phyloP scores from a whole-genome alignment of 441 rosid species.

The Populus hybrid region DNA sequence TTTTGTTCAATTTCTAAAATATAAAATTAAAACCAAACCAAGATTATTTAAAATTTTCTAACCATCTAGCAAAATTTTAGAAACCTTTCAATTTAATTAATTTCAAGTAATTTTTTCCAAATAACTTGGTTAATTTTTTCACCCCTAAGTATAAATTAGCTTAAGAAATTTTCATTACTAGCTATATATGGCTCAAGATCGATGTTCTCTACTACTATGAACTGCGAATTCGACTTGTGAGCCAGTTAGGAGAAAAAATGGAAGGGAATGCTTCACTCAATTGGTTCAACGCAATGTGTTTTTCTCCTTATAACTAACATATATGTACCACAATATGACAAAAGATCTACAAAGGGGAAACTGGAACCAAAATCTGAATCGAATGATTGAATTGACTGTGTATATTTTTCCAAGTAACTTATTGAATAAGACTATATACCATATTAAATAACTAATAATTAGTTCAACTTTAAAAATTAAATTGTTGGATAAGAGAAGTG shows the following conservation, averaged over 20 bases:
- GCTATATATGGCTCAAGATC: too few species aligned
- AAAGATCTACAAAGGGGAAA: not conserved
- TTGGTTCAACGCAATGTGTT: not conserved
- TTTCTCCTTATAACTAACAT: not conserved
- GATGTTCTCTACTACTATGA: not conserved
- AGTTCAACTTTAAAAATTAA: not conserved
- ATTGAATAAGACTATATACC: not conserved
- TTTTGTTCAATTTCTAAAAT: too few species aligned
- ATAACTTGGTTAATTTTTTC: not conserved
- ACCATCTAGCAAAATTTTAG: too few species aligned
- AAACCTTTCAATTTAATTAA: too few species aligned
- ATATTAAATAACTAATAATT: not conserved
- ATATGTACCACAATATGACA: not conserved
- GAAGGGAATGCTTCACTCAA: not conserved
- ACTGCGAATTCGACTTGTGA: not conserved
- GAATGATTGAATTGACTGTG: not conserved
- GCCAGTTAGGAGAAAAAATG: not conserved
- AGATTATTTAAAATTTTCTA: not conserved
- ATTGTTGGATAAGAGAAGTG: not conserved
- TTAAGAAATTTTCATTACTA: not conserved
- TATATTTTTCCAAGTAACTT: too few species aligned
- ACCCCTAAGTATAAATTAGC: not conserved
- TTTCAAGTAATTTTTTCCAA: too few species aligned
- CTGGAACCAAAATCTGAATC: not conserved
- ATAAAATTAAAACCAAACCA: too few species aligned